Percentiles rank a stretch among this genome's conserved stretches.
Evolutionary conservation across 495 filamentous ascomycete species (phyloP).

Genomic region (Tuber melanosporum): DNA sequence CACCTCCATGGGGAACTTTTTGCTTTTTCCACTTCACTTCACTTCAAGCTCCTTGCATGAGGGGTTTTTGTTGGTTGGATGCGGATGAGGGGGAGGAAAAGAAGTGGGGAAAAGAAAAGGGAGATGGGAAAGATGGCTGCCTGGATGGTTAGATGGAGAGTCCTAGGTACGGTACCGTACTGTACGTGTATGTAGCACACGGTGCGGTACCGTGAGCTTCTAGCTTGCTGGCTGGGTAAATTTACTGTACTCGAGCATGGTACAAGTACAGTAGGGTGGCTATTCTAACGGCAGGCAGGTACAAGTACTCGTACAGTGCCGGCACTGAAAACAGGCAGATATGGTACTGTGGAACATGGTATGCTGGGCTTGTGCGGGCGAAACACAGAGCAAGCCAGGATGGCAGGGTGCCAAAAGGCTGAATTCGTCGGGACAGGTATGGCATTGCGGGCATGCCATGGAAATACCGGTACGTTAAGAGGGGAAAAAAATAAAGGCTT

Average conservation of each 20-base stretch:
- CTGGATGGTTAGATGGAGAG: neutral
- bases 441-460: neutral
- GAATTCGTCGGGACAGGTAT: neutral
- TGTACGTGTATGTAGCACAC: no score
- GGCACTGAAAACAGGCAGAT: no score
- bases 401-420: neutral
- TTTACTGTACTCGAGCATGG: neutral
- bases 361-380: neutral
- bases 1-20: neutral
- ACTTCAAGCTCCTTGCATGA: slow-evolving; percentile 1
- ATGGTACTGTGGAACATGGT: neutral
- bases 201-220: neutral
- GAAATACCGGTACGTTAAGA: neutral
- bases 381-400: neutral
- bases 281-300: slow-evolving; percentile 2
- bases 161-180: no score
- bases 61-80: neutral
- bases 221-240: neutral
- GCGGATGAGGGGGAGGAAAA: neutral
- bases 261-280: neutral
- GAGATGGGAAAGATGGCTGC: slow-evolving; percentile 6
- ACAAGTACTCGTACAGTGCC: no score
- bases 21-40: neutral
- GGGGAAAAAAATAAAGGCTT: neutral
- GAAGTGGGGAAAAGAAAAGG: neutral